Evolutionary conservation across 2,329 filamentous ascomycete species (phyloP), one percentile per base, ranked within the genome.

Genomic region (Fusarium graminum): DNA sequence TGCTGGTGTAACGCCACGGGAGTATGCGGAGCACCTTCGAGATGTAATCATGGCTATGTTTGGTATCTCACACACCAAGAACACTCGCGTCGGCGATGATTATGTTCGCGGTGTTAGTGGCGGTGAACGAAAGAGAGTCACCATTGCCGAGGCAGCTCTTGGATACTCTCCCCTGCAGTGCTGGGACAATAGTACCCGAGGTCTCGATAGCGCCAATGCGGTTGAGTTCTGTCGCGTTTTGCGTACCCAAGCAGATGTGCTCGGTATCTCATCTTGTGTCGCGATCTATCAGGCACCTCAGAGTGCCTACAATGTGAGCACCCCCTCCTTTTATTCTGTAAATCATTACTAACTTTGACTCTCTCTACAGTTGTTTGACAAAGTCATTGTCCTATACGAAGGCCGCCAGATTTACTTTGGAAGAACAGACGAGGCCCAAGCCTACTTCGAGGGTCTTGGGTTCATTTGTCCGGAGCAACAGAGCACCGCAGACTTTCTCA

Each of bases 401-500:
- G 89, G 89, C 5, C 85, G 85, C 49, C 88, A 90, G 65, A 87
- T 90, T 55, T 92, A 65, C 50, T 75, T 74, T 26, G 73, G 73
- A 14, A 66, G 52, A 30, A 66, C 67, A 2, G 17, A 29, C 2
- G 54, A 73, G 3, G 74, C 74, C 0, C 68, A 66, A 22, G 34
- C 52, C 9, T 75, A 75, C 9, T 75, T 75, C 11, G 66, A 70
- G 36, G 42, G 55, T 6, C 60, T 75, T 54, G 90, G 90, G 0
- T 92, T 90, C 65, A 79, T 85, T 11, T 90, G 76, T 19, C 79
- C 79, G 2, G 72, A 75, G 3, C 74, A 80, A 22, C 78, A 88
- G 65, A 92, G 90, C 0, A 92, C 89, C 1, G 87, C 90, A 3
- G 90, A 92, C 71, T 92, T 92, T 75, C 77, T 92, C 25, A 92